These are phyloP conservation scores for Psilocybe mexicana DNA, from an alignment of 1,284 basidiomycete genomes.

Conservation along the genomic window DNA sequence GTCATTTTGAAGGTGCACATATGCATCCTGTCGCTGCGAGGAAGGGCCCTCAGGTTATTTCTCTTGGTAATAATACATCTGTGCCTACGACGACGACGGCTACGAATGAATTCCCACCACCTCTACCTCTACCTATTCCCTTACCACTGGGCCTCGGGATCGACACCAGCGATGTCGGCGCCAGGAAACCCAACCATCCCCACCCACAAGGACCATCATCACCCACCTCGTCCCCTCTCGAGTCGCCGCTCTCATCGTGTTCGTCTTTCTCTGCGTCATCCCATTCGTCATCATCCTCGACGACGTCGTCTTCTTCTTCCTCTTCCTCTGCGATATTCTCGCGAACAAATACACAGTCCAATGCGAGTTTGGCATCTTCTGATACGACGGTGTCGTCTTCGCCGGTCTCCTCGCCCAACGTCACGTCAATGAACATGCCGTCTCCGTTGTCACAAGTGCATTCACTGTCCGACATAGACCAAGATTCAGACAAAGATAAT, in stretches of 20 bases:
- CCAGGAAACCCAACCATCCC: neutral
- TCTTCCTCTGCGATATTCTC: neutral
- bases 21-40: slow-evolving; percentile 32
- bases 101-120: neutral
- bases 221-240: neutral
- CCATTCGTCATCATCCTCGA: too few species aligned
- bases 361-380: neutral
- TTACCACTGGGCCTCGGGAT: neutral
- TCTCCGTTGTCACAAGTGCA: neutral
- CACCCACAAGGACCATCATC: neutral
- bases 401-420: neutral
- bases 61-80: neutral
- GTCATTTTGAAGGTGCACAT: slow-evolving; percentile 23
- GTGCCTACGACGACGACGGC: neutral
- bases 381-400: neutral
- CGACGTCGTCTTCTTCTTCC: neutral
- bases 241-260: neutral
- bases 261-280: neutral
- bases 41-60: slow-evolving; percentile 15
- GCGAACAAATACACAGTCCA: too few species aligned
- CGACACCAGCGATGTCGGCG: neutral
- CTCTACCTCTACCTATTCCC: neutral
- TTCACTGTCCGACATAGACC: neutral
- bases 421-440: neutral
- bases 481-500: neutral